These are phyloP conservation scores for Calycina marina DNA, from an alignment of 2,329 filamentous ascomycete species.

Conservation along the genomic window DNA sequence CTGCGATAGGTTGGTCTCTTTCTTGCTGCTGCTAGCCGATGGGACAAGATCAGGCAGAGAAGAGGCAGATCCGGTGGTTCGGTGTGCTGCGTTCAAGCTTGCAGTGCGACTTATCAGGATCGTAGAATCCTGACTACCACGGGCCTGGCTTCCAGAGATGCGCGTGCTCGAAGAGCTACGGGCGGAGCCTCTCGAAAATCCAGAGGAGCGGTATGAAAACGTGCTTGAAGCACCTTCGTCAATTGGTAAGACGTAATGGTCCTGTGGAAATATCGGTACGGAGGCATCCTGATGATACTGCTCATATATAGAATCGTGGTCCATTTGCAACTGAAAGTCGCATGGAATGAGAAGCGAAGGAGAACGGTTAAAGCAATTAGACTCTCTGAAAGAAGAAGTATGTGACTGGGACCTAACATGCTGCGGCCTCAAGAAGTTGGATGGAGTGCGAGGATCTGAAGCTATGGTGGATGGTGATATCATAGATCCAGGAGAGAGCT, in stretches of 20 bases:
- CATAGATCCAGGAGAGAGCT: conserved; percentile 20
- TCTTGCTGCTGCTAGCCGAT: conserved; percentile 4
- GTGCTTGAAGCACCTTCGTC: conserved; percentile 19
- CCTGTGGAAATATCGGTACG: conserved; percentile 14
- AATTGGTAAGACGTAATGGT: conserved; percentile 18
- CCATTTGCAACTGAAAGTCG: conserved; percentile 42
- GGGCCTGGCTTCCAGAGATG: conserved; percentile 14
- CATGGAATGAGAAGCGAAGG: conserved; percentile 47
- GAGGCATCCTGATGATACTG: conserved; percentile 13
- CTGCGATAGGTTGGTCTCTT: conserved; percentile 1
- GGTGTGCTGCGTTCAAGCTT: conserved; percentile 12
- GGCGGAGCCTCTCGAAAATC: conserved; percentile 18
- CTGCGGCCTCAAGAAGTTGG: conserved; percentile 11
- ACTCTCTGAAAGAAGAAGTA: conserved; percentile 41
- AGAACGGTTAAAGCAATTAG: conserved; percentile 43
- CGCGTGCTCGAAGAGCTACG: conserved; percentile 18
- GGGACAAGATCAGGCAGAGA: conserved; percentile 22
- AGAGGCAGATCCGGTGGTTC: conserved; percentile 16
- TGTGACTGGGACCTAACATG: conserved; percentile 24
- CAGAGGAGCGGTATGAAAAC: conserved; percentile 20
- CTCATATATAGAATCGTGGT: conserved; percentile 19
- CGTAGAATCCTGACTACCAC: conserved; percentile 19
- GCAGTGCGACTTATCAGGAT: conserved; percentile 12
- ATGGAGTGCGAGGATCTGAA: conserved; percentile 16
- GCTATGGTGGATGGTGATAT: conserved; percentile 11